A percentile compares a stretch with the other conserved stretches of the same genome.
Evolutionary conservation across 805 yeast species (phyloP).

Genomic region (Pichia ethanolica): DNA sequence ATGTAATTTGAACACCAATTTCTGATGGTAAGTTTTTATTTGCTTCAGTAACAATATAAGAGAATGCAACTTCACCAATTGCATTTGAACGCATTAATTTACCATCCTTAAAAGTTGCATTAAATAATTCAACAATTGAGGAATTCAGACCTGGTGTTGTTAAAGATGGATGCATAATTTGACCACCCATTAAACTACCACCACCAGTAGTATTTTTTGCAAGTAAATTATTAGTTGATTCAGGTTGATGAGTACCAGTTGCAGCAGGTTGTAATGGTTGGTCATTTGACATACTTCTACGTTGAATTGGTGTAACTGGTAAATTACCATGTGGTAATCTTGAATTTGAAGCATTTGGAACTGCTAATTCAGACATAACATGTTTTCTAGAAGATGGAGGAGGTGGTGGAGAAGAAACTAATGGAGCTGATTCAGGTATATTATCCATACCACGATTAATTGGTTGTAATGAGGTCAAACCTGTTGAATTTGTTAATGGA

Average conservation of each 20-base stretch:
- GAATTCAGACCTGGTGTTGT: constrained; percentile 64
- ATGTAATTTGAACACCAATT: constrained; percentile 32
- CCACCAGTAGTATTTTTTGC: constrained; percentile 28
- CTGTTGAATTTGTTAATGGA: constrained; percentile 2
- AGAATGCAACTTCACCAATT: constrained; percentile 83
- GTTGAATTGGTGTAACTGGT: constrained; percentile 29
- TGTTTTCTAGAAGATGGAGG: constrained; percentile 30
- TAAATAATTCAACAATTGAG: constrained; percentile 78
- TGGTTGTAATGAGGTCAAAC: constrained; percentile 1
- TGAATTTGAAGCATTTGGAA: background rate
- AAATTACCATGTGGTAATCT: constrained; percentile 23
- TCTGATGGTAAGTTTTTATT: constrained; percentile 32
- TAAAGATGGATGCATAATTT: constrained; percentile 43
- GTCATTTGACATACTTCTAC: constrained; percentile 19
- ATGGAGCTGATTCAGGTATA: constrained; percentile 12
- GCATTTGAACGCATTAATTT: constrained; percentile 49
- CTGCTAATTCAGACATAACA: background rate
- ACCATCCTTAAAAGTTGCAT: constrained; percentile 69
- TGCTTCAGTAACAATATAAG: constrained; percentile 39
- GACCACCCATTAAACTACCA: constrained; percentile 28
- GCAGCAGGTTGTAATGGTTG: constrained; percentile 14
- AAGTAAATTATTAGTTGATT: constrained; percentile 35
- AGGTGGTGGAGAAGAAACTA: constrained; percentile 24
- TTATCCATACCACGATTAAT: constrained; percentile 4
- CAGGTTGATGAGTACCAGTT: constrained; percentile 29